These are phyloP conservation scores for Helichrysum umbraculigerum DNA, from an alignment of 129 eudicot species.

Conservation along the genomic window DNA sequence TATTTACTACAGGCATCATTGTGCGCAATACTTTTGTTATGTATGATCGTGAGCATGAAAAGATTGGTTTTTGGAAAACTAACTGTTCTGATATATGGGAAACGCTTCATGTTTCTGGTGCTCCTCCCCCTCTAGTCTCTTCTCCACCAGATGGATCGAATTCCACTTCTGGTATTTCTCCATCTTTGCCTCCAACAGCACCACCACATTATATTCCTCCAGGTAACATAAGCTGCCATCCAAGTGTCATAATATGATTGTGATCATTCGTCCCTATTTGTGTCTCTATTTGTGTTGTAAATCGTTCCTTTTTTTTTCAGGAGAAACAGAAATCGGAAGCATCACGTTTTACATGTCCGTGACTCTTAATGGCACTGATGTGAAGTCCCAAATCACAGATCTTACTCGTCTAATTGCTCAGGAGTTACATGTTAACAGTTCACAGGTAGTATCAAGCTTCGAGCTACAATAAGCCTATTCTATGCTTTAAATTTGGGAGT, in stretches of 20 bases:
- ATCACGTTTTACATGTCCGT: constrained; percentile 58
- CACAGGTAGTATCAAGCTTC: constrained; percentile 61
- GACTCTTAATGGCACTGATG: constrained; percentile 42
- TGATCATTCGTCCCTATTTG: background rate
- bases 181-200: constrained; percentile 53
- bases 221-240: constrained; percentile 45
- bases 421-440: constrained; percentile 61
- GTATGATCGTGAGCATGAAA: constrained; percentile 90
- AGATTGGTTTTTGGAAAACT: constrained; percentile 98
- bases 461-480: background rate
- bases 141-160: constrained; percentile 39
- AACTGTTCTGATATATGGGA: constrained; percentile 93
- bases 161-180: constrained; percentile 46
- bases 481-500: background rate
- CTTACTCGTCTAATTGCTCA: constrained; percentile 59
- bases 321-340: constrained; percentile 52
- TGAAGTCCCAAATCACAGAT: constrained; percentile 60
- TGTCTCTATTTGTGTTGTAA: background rate
- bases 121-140: constrained; percentile 46
- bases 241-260: background rate
- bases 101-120: constrained; percentile 52
- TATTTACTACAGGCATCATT: constrained; percentile 57
- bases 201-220: constrained; percentile 46
- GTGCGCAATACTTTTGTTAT: constrained; percentile 94
- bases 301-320: constrained; percentile 44